Evolutionary conservation across 2,329 filamentous ascomycete species (phyloP), one percentile per base, ranked within the genome.

Genomic region (Epichloe bromicola): DNA sequence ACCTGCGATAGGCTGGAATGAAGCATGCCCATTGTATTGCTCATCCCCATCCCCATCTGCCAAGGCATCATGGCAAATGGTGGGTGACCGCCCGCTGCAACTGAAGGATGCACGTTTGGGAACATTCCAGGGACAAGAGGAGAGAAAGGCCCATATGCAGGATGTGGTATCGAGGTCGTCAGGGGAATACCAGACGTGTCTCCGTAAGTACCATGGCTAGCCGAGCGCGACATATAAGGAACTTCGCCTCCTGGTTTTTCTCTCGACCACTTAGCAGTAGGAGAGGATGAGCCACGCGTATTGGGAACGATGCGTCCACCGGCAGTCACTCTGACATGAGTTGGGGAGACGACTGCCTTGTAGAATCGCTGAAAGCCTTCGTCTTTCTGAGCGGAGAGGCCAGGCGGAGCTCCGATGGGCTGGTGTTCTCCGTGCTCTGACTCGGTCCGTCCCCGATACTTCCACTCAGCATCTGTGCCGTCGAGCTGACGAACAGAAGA

Each of bases 291-390:
- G 12, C 68, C 72, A 42, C 79, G 73, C 36, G 74, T 82, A 58
- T 84, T 84, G 46, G 80, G 80, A 1, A 85, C 81, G 57, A 85
- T 84, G 38, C 79, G 73, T 41, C 81, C 81, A 52, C 81, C 80
- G 53, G 81, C 81, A 19, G 81, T 85, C 47, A 85, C 81, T 15
- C 81, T 76, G 55, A 84, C 75, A 62, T 84, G 79, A 14, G 79
- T 81, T 7, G 81, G 81, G 36, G 81, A 85, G 4, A 79, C 74
- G n/a, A 84, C 81, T 11, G 80, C 79, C 60, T 81, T 80, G 66
- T 80, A 83, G 60, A 85, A 85, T 49, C 75, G 72, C 61, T 82
- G 76, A 57, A 85, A 85, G n/a, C 81, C 81, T 61, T 83, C 79
- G 36, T 74, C 74, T 57, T 76, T 74, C 61, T 83, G 80, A 26